phyloP scores from a whole-genome alignment of 441 rosid genomes.

The Populus tomentosa region DNA sequence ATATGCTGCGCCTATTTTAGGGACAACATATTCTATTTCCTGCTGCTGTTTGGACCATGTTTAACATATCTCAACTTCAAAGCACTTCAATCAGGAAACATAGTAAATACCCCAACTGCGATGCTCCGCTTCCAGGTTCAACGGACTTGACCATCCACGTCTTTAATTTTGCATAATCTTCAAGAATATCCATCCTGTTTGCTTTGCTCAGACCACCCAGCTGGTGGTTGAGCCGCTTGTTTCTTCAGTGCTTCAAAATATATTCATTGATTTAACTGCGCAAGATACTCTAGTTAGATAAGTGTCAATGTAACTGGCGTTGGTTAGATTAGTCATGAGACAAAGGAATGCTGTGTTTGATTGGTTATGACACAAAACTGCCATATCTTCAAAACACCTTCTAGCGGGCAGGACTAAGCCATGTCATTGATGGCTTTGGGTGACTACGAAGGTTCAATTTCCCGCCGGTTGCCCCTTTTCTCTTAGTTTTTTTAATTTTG shows the following conservation, averaged over 20 bases:
- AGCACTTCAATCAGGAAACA: neutral
- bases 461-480: too few species aligned
- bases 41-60: neutral
- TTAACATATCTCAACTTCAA: neutral
- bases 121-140: neutral
- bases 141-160: neutral
- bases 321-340: neutral
- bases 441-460: too few species aligned
- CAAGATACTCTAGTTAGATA: neutral
- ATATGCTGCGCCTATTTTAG: constrained; percentile 10
- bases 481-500: too few species aligned
- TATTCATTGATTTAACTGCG: neutral
- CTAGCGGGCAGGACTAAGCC: too few species aligned
- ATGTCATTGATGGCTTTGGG: too few species aligned
- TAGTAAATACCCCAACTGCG: neutral
- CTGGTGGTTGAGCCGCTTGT: neutral
- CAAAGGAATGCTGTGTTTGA: neutral
- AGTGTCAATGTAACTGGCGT: neutral
- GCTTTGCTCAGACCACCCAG: neutral
- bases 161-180: neutral
- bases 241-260: neutral
- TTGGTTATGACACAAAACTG: neutral
- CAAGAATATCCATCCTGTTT: neutral
- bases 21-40: neutral
- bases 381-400: neutral